Base-by-base conservation (phyloP, 306 rosid genomes). In the Ceratonia siliqua region DNA sequence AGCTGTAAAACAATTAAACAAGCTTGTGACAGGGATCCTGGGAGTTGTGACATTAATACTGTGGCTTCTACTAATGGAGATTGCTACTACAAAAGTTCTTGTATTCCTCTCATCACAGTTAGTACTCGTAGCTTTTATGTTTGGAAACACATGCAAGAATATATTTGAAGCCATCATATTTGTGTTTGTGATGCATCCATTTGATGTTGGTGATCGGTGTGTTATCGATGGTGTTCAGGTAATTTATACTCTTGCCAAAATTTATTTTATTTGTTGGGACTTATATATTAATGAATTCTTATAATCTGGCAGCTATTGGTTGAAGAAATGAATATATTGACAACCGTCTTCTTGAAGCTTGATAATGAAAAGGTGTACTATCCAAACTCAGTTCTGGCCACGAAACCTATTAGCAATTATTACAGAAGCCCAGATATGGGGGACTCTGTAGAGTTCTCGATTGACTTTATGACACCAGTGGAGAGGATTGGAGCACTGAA, bases 101-200 rank as follows among this genome's bases (percentile, higher is more conserved):
- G 76, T 94, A 22, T 62, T 94, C 81, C 86, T 94, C 74, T 85
- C 89, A 8, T 90, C 99, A 0, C 97, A 92, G 81, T 85, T 92
- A 41, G 84, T 89, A 11, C 87, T 90, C 13, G 97, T 86, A 2
- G 89, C 72, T 45, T 94, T 92, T 82, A 87, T 94, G 85, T 90
- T 94, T 62, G 97, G 96, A 55, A 91, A 89, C 88, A 88, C 97
- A n/a, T 90, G 96, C 93, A 92, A 92, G 77, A 88, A 83, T 59
- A 79, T 88, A 73, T 92, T 94, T 64, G 99, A 94, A 83, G 92
- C 96, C 66, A 82, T 94, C 75, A 79, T 94, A 32, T 94, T 92
- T 4, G 99, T 94, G 63, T 94, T 94, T 74, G 92, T 94, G 2
- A 88, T 94, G 99, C 99, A 94, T 76, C 99, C 99, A 6, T 94